These are phyloP conservation scores for Penicillium bialowiezense DNA, from an alignment of 495 filamentous ascomycete genomes.

Conservation along the genomic window DNA sequence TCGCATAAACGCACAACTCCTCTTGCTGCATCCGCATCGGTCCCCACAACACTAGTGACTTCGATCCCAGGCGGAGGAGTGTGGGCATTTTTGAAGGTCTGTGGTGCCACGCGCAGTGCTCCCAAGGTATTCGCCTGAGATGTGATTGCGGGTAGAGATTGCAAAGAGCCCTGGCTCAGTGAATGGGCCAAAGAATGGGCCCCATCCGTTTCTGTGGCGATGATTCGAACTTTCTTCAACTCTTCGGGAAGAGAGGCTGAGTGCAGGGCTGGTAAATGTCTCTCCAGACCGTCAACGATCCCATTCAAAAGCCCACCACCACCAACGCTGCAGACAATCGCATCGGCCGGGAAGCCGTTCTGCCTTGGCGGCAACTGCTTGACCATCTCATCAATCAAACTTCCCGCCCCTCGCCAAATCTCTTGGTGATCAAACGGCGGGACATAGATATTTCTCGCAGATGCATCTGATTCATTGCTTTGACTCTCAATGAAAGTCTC, in stretches of 20 bases:
- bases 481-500: slow-evolving; percentile 50
- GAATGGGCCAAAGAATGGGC: slow-evolving; percentile 64
- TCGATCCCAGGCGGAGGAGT: slow-evolving; percentile 33
- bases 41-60: slow-evolving; percentile 64
- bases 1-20: slow-evolving; percentile 71
- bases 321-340: slow-evolving; percentile 76
- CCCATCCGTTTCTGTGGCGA: slow-evolving; percentile 78
- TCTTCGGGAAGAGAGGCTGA: not conserved
- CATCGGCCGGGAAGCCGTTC: slow-evolving; percentile 47
- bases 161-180: slow-evolving; percentile 51
- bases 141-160: slow-evolving; percentile 68
- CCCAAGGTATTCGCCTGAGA: slow-evolving; percentile 75
- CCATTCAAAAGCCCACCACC: slow-evolving; percentile 85
- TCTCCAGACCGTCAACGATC: slow-evolving; percentile 63
- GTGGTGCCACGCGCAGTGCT: slow-evolving; percentile 62
- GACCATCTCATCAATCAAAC: slow-evolving; percentile 68
- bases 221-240: slow-evolving; percentile 44
- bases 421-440: slow-evolving; percentile 78
- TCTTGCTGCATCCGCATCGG: slow-evolving; percentile 74
- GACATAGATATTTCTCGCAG: slow-evolving; percentile 52
- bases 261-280: slow-evolving; percentile 26
- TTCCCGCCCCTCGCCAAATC: slow-evolving; percentile 73
- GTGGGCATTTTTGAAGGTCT: slow-evolving; percentile 60
- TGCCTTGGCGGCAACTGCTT: slow-evolving; percentile 45
- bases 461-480: slow-evolving; percentile 23